Evolutionary conservation across 768 basidiomycete genomes (phyloP).

Genomic region (Psilocybe subaeruginosa): DNA sequence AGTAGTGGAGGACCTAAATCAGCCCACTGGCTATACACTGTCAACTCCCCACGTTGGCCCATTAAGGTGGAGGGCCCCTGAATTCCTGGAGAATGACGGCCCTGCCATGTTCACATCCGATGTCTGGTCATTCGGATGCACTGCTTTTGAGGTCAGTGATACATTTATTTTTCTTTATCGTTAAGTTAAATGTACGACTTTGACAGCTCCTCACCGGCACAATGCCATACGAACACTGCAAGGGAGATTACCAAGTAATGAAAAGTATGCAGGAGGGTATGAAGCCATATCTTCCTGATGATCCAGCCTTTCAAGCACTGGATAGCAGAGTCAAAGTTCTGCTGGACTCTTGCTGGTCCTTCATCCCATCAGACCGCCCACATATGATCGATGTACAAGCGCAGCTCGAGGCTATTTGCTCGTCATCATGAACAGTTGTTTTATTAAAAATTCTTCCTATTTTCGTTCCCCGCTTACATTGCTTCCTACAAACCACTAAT

Average conservation of each 20-base stretch:
- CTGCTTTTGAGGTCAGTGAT: slow-evolving; percentile 33
- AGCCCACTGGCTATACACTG: slow-evolving; percentile 31
- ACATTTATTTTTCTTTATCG: not conserved
- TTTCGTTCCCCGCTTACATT: no score
- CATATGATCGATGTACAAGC: slow-evolving; percentile 21
- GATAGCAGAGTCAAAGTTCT: slow-evolving; percentile 17
- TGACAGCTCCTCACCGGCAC: slow-evolving; percentile 26
- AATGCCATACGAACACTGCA: slow-evolving; percentile 26
- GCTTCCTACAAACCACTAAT: not conserved
- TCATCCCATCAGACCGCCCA: slow-evolving; percentile 20
- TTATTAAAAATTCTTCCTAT: not conserved
- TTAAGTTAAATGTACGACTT: not conserved
- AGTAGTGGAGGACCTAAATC: slow-evolving; percentile 31
- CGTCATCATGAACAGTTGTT: not conserved
- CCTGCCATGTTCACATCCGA: slow-evolving; percentile 28
- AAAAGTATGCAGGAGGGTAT: slow-evolving; percentile 22
- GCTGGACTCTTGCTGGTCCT: slow-evolving; percentile 27
- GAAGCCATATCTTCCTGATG: slow-evolving; percentile 22
- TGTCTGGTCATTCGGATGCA: slow-evolving; percentile 39
- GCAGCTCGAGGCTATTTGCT: slow-evolving; percentile 19
- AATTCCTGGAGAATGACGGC: slow-evolving; percentile 32
- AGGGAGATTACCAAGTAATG: slow-evolving; percentile 24
- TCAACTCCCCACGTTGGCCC: slow-evolving; percentile 33
- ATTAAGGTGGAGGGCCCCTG: slow-evolving; percentile 36
- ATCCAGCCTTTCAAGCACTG: slow-evolving; percentile 6